Percentiles rank a stretch among this genome's conserved stretches.
Conservation (phyloP, 306 rosid genomes). For the Parietaria judaica region DNA sequence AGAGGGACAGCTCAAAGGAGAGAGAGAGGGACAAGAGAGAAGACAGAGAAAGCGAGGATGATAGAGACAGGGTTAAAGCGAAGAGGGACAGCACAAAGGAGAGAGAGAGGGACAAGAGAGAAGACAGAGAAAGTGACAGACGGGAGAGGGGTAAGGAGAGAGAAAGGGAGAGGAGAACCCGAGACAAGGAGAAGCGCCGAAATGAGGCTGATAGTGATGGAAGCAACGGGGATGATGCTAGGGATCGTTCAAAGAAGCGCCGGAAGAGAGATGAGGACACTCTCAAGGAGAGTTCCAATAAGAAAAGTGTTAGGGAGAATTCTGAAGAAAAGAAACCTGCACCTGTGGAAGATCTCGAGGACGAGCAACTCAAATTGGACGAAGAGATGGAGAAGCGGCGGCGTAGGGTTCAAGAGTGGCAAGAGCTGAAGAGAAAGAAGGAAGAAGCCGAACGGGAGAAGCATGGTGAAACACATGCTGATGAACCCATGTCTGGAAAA, state of each 20-base stretch:
- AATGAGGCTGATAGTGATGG: slow-evolving; percentile 46
- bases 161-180: slow-evolving; percentile 34
- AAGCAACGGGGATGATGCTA: slow-evolving; percentile 49
- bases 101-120: slow-evolving; percentile 10
- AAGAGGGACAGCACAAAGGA: slow-evolving; percentile 14
- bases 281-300: slow-evolving; percentile 47
- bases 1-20: not conserved
- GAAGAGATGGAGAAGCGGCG: slow-evolving; percentile 94
- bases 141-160: slow-evolving; percentile 23
- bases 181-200: slow-evolving; percentile 51
- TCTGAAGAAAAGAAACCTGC: slow-evolving; percentile 38
- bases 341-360: slow-evolving; percentile 74
- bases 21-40: not conserved
- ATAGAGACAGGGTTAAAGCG: slow-evolving; percentile 3
- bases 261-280: slow-evolving; percentile 54
- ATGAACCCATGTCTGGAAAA: slow-evolving; percentile 64
- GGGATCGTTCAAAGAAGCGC: slow-evolving; percentile 55
- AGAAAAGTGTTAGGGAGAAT: slow-evolving; percentile 42
- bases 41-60: not conserved
- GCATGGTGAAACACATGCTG: slow-evolving; percentile 44
- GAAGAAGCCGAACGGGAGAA: slow-evolving; percentile 77
- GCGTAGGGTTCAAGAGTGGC: slow-evolving; percentile 97
- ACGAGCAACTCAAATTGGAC: slow-evolving; percentile 69
- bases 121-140: slow-evolving; percentile 23
- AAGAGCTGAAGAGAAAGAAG: slow-evolving; percentile 69